Conservation (phyloP, 768 basidiomycete species). For the Coprinopsis strossmayeri region DNA sequence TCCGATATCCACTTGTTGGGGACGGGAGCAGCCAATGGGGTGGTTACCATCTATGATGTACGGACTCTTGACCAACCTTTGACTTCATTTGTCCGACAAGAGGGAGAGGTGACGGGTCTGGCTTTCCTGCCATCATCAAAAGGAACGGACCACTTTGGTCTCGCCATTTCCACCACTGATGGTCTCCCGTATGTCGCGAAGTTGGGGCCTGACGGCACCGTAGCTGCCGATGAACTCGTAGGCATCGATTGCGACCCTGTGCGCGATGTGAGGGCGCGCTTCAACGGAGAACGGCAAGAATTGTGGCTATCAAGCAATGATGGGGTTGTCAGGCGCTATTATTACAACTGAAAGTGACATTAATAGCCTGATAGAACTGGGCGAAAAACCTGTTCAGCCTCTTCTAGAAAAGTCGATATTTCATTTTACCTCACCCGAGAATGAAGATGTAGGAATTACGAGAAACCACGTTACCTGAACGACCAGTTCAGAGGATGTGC, state of each 20-base stretch:
- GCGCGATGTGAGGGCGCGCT: conserved; percentile 29
- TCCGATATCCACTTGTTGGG: conserved; percentile 38
- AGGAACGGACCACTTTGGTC: conserved; percentile 19
- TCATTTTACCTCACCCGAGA: too few relatives aligned
- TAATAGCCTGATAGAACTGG: neutral
- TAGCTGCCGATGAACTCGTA: conserved; percentile 42
- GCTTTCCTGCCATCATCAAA: conserved; percentile 21
- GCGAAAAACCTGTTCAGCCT: neutral
- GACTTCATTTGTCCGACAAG: conserved; percentile 37
- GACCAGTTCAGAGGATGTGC: too few relatives aligned
- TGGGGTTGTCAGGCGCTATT: conserved; percentile 52
- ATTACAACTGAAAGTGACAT: too few relatives aligned
- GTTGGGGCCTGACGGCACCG: conserved; percentile 34
- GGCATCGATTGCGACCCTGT: conserved; percentile 60
- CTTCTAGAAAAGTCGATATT: neutral
- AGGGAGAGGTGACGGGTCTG: conserved; percentile 45
- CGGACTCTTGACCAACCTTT: conserved; percentile 34
- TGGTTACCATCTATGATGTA: conserved; percentile 51
- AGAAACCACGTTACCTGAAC: too few relatives aligned
- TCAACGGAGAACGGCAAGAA: conserved; percentile 11
- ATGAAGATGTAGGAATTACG: too few relatives aligned
- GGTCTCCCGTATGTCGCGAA: conserved; percentile 53
- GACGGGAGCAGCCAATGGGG: conserved; percentile 50
- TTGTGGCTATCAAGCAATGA: conserved; percentile 41
- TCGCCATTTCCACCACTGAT: conserved; percentile 50